Base-by-base conservation (phyloP, 345 rosid species). In the Theobroma cacao region DNA sequence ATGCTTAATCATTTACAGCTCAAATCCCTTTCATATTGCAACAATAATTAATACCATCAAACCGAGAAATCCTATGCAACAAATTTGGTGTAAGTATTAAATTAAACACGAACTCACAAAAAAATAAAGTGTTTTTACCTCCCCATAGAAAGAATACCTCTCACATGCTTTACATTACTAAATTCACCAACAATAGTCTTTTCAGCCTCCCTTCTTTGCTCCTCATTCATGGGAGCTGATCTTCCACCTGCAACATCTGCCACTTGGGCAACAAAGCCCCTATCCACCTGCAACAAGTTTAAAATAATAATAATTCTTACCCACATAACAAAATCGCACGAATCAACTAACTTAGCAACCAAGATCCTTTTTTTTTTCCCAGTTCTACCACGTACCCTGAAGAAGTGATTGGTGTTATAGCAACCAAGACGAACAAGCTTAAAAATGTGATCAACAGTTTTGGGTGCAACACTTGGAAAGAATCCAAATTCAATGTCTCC, bases 231-330 rank as follows among this genome's bases (percentile, higher is more conserved):
- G 0, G 97, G 95, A 40, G 98, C 98, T 18, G 89, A 88, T 75
- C 99, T 76, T 48, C 95, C 98, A 43, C 77, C 82, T 0, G 82
- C 89, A 41, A 95, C 99, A 86, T 92, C 99, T 15, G 97, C 99
- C 63, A 96, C 98, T 93, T 93, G 99, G 75, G 97, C 97, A 76
- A 96, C 98, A 86, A 96, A 94, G 2, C 99, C 97, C 80, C 85
- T 92, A 85, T 96, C 99, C 74, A 96, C 95, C 98, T 96, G 80
- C 72, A 80, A 72, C 5, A 53, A 79, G 63, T 18, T 28, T 47
- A 24, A 20, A 22, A 31, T 30, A 38, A 13, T 18, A 26, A n/a
- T 38, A 14, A 64, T 7, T 8, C 56, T 22, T 7, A 60, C 52
- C 45, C 74, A 45, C 59, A 40, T 41, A 53, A 64, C 15, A 74